Base-by-base conservation (phyloP, 1,284 basidiomycete genomes). In the Irpex sp. region DNA sequence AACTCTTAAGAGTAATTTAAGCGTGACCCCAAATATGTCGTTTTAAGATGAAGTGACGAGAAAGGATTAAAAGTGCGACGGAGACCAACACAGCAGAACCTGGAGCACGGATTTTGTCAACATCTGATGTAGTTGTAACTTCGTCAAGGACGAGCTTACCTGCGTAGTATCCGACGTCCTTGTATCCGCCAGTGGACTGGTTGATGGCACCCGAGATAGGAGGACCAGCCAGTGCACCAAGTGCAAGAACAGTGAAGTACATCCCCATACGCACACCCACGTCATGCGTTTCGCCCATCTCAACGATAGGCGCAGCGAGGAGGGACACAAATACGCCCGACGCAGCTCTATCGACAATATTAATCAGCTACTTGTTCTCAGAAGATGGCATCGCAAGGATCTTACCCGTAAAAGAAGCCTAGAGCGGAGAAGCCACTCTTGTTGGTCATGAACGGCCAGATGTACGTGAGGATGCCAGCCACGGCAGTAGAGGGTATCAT, bases 181-280 rank as follows among this genome's bases (percentile, higher is more conserved):
- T 72, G 66, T 78, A 86, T 2, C 75, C 74, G 12, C 75, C 77
- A 2, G 79, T 79, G 0, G 75, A 71, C 7, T 67, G 67, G 61
- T 78, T 78, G 63, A 87, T 85, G 0, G 81, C 81, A 21, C 84
- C 84, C 8, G 82, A 83, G 63, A 86, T 83, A 0, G 84, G 84
- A 19, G 82, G 82, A 1, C 86, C 84, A 5, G 74, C 76, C 1
- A 85, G 67, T 1, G 82, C 77, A 23, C 79, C 82, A 9, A 80
- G 33, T 6, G 79, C 75, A 12, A 80, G 66, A 57, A 86, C 73
- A 7, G 79, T 83, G 71, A 85, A 75, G 48, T 80, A 77, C 74
- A 87, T 81, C 0, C 88, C 86, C 4, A 80, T 73, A 10, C 85
- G 78, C 36, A 82, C 75, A 35, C 87, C 87, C 5, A 87, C 77